Evolutionary conservation across 1,139 yeast species (phyloP).

Genomic region (Protomyces arabidopsidicola): DNA sequence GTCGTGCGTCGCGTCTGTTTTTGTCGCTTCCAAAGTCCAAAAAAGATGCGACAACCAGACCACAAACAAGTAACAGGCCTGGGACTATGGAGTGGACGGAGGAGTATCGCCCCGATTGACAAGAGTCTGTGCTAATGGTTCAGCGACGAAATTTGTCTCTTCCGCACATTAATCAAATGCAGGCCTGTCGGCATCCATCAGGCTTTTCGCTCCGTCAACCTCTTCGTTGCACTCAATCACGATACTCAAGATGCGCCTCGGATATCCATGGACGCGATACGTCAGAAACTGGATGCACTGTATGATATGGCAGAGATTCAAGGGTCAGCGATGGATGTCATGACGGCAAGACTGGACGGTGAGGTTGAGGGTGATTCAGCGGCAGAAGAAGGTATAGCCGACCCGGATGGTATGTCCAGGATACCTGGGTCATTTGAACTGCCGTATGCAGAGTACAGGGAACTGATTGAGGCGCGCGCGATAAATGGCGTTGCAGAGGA

Average conservation of each 20-base stretch:
- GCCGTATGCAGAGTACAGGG: constrained; percentile 14
- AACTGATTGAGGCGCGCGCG: constrained; percentile 16
- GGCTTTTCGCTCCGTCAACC: constrained; percentile 15
- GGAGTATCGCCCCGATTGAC: background rate
- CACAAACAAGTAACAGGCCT: no score
- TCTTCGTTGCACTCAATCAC: constrained; percentile 14
- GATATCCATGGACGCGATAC: constrained; percentile 8
- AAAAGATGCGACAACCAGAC: no score
- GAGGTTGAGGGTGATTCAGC: constrained; percentile 4
- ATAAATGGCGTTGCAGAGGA: constrained; percentile 1
- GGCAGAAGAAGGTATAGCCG: background rate
- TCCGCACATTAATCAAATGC: constrained; percentile 11
- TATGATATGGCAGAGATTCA: constrained; percentile 13
- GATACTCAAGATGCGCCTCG: constrained; percentile 7
- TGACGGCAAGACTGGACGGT: background rate
- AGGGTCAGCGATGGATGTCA: background rate
- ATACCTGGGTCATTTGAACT: background rate
- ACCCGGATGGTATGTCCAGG: background rate
- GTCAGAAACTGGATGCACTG: constrained; percentile 3
- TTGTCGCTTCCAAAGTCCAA: no score
- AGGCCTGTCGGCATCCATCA: constrained; percentile 22
- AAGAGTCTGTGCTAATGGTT: background rate
- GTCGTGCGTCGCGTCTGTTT: background rate
- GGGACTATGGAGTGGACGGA: constrained; percentile 10
- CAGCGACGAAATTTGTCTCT: constrained; percentile 15